These are phyloP conservation scores for Ceratocystis destructans DNA, from an alignment of 2,329 filamentous ascomycete species.

Conservation along the genomic window DNA sequence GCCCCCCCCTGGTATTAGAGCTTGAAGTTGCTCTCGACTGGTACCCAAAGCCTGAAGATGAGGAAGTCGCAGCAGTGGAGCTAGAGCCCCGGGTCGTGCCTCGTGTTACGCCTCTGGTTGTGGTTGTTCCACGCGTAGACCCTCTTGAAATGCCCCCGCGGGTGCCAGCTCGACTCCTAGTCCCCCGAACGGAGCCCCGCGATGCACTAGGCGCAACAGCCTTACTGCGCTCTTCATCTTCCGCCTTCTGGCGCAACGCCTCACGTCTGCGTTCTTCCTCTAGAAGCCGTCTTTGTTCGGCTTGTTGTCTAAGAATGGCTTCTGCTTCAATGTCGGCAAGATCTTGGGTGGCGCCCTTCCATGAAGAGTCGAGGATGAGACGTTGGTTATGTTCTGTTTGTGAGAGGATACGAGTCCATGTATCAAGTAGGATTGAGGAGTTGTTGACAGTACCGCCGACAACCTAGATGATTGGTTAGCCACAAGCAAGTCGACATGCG, in stretches of 20 bases:
- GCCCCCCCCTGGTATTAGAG: slow-evolving; percentile 25
- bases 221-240: slow-evolving; percentile 42
- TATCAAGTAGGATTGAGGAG: slow-evolving; percentile 78
- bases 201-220: slow-evolving; percentile 25
- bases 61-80: neutral
- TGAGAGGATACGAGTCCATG: slow-evolving; percentile 89
- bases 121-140: slow-evolving; percentile 17
- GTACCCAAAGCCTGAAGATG: slow-evolving; percentile 23
- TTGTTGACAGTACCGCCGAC: slow-evolving; percentile 76
- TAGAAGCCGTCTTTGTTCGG: slow-evolving; percentile 58
- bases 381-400: slow-evolving; percentile 97
- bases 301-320: slow-evolving; percentile 56
- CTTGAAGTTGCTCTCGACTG: slow-evolving; percentile 22
- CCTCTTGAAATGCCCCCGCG: neutral
- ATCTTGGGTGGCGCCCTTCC: slow-evolving; percentile 82
- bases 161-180: slow-evolving; percentile 1
- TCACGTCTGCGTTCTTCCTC: slow-evolving; percentile 70
- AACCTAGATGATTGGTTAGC: slow-evolving; percentile 37
- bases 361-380: slow-evolving; percentile 72
- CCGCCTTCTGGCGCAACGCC: slow-evolving; percentile 48
- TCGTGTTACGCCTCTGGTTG: neutral
- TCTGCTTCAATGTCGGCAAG: slow-evolving; percentile 77
- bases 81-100: slow-evolving; percentile 8
- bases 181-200: slow-evolving; percentile 18
- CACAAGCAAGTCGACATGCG: neutral